These are phyloP conservation scores for Globisporangium iwayamae DNA, from an alignment of 352 stramenopile genomes.

Conservation along the genomic window DNA sequence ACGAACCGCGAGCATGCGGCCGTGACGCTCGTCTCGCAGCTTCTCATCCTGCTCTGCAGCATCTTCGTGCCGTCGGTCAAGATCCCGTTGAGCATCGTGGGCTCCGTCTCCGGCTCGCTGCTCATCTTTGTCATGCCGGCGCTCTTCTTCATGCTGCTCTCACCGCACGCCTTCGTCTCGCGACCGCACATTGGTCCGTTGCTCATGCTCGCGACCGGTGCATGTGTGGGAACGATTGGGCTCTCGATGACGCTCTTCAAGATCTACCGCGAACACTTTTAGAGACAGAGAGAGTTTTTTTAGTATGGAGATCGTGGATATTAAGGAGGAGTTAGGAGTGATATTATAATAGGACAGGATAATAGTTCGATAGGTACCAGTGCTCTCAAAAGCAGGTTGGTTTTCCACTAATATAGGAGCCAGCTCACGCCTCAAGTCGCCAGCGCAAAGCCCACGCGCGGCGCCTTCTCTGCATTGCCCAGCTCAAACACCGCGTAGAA, in stretches of 20 bases:
- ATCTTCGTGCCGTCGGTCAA: slow-evolving; percentile 78
- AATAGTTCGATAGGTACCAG: neutral
- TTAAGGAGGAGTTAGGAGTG: neutral
- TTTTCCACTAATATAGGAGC: neutral
- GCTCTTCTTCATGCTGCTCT: slow-evolving; percentile 73
- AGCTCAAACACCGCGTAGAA: slow-evolving; percentile 10
- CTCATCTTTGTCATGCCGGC: slow-evolving; percentile 82
- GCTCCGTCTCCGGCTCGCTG: slow-evolving; percentile 61
- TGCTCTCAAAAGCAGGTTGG: neutral
- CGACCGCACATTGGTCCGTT: slow-evolving; percentile 42
- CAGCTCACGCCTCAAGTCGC: neutral
- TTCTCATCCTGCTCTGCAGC: slow-evolving; percentile 63
- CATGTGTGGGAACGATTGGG: slow-evolving; percentile 43
- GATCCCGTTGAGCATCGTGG: slow-evolving; percentile 75
- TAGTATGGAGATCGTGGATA: neutral
- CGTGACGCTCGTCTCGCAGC: slow-evolving; percentile 48
- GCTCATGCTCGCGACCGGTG: slow-evolving; percentile 50
- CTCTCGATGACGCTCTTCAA: slow-evolving; percentile 50
- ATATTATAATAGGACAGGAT: neutral
- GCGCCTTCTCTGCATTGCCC: neutral
- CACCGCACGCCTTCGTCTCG: slow-evolving; percentile 34
- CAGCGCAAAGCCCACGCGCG: neutral
- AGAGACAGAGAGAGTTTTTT: neutral
- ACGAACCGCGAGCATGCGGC: slow-evolving; percentile 37
- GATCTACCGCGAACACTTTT: slow-evolving; percentile 23